Percentiles rank a stretch among this genome's conserved stretches.
These are phyloP conservation scores for Ogataea methylovora DNA, from an alignment of 805 yeast species.

Conservation along the genomic window DNA sequence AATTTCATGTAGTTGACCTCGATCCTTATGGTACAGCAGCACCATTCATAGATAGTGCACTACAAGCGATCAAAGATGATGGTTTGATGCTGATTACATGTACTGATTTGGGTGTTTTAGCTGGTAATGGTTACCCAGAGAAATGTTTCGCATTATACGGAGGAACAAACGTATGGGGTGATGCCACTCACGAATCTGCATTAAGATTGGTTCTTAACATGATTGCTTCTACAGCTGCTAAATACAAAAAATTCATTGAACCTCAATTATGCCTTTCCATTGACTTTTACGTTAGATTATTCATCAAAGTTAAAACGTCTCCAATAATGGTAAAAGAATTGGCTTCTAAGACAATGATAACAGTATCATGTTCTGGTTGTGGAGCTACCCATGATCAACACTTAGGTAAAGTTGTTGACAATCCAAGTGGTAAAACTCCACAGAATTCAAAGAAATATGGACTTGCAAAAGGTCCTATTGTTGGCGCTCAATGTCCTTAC, in stretches of 20 bases:
- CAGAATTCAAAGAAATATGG: conserved; percentile 39
- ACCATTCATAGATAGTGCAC: conserved; percentile 89
- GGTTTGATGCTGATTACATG: conserved; percentile 89
- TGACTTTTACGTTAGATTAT: conserved; percentile 87
- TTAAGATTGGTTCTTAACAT: conserved; percentile 72
- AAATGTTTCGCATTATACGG: conserved; percentile 94
- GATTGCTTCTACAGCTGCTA: conserved; percentile 79
- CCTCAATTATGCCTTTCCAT: conserved; percentile 82
- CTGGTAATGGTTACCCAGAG: conserved; percentile 95
- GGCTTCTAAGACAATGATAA: conserved; percentile 68
- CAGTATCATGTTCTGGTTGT: conserved; percentile 85
- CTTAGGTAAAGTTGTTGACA: conserved; percentile 52
- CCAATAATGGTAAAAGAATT: conserved; percentile 79
- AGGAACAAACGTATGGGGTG: conserved; percentile 80
- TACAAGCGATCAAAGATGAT: conserved; percentile 74
- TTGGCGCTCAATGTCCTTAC: conserved; percentile 53
- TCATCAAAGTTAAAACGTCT: conserved; percentile 67
- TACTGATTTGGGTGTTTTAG: conserved; percentile 92
- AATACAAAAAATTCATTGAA: conserved; percentile 78
- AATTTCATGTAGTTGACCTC: conserved; percentile 81
- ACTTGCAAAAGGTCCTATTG: conserved; percentile 56
- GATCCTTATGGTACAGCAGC: conserved; percentile 98
- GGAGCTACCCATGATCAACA: conserved; percentile 64
- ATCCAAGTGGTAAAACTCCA: conserved; percentile 12
- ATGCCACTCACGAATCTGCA: conserved; percentile 90